These are phyloP conservation scores for Penicillium ochrochloron DNA, from an alignment of 495 filamentous ascomycete genomes.

Conservation along the genomic window DNA sequence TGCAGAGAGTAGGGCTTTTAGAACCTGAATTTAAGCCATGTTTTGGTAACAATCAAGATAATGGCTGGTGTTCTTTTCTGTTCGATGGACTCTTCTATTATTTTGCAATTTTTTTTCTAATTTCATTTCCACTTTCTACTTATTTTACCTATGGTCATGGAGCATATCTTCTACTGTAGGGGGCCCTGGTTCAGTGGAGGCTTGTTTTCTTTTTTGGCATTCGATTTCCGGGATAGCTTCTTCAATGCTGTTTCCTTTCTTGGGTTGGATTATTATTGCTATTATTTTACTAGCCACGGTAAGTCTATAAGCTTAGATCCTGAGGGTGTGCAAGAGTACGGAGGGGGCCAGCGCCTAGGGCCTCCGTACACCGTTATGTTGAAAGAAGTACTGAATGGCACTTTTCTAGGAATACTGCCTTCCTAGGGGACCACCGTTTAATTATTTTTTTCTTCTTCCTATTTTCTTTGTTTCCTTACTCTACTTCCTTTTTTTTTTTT, in stretches of 20 bases:
- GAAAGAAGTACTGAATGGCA: not conserved
- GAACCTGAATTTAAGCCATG: slow-evolving; percentile 31
- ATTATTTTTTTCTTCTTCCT: slow-evolving; percentile 11
- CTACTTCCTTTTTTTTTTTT: slow-evolving; percentile 11
- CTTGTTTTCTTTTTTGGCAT: not conserved
- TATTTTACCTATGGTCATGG: not conserved
- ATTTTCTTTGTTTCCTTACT: slow-evolving; percentile 12
- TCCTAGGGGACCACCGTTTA: not conserved
- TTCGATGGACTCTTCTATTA: slow-evolving; percentile 12
- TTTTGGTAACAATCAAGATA: slow-evolving; percentile 39
- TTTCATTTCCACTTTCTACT: slow-evolving; percentile 5
- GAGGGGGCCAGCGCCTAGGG: not conserved
- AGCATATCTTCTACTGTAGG: not conserved
- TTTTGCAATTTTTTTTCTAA: not conserved
- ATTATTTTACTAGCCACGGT: not conserved
- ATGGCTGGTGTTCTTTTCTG: slow-evolving; percentile 20
- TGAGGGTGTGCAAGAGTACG: not conserved
- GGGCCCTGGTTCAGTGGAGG: not conserved
- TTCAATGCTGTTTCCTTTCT: not conserved
- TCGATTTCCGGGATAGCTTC: not conserved
- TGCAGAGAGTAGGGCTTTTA: slow-evolving; percentile 23
- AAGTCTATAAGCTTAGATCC: slow-evolving; percentile 5
- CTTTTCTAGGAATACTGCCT: not conserved
- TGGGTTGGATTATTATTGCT: not conserved
- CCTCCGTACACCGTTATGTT: slow-evolving; percentile 5